These are phyloP conservation scores for Alternaria tenuissima DNA, from an alignment of 2,329 filamentous ascomycete genomes.

Conservation along the genomic window DNA sequence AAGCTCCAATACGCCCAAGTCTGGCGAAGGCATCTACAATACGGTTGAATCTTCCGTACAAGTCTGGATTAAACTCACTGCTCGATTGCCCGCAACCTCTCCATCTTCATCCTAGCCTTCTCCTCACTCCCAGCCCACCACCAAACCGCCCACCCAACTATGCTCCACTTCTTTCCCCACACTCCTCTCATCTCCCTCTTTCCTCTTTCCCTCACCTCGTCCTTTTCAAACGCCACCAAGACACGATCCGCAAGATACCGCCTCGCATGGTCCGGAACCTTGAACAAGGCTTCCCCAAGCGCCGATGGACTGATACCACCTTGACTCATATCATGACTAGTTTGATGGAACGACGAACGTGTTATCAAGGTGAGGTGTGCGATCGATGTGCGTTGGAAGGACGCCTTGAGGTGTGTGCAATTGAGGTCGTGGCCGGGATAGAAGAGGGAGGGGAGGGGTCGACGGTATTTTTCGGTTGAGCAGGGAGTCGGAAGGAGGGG, in stretches of 20 bases:
- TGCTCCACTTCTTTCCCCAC: conserved; percentile 22
- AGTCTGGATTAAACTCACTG: neutral
- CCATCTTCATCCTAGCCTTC: conserved; percentile 32
- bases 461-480: neutral
- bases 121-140: conserved; percentile 39
- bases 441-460: neutral
- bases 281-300: neutral
- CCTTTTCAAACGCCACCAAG: conserved; percentile 18
- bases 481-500: conserved; percentile 13
- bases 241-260: conserved; percentile 13
- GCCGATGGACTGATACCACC: neutral
- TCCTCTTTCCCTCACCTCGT: neutral
- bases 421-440: neutral
- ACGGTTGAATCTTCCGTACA: neutral
- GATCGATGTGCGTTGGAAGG: neutral
- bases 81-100: conserved; percentile 24
- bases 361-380: neutral
- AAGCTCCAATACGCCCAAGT: no score
- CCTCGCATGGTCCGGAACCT: conserved; percentile 12
- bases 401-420: neutral
- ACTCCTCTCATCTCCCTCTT: conserved; percentile 13
- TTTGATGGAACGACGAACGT: neutral
- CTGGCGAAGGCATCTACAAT: neutral
- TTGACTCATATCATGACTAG: neutral
- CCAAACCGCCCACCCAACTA: conserved; percentile 31